Evolutionary conservation across 495 filamentous ascomycete species (phyloP), one percentile per base, ranked within the genome.

Genomic region (Penicillium soppii): DNA sequence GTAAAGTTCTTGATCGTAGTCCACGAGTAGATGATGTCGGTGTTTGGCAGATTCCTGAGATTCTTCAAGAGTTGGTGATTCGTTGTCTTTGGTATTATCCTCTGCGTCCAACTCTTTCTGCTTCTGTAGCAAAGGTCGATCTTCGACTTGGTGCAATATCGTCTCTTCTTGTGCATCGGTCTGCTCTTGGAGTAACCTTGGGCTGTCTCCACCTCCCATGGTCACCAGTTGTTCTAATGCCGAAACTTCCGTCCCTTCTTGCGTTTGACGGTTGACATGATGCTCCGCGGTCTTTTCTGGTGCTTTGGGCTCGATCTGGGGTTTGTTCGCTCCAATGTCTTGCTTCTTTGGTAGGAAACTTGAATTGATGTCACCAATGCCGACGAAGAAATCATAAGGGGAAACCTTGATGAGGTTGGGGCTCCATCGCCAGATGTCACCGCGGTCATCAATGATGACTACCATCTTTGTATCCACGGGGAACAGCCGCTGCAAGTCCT

Each of bases 391-490:
- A 63, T 97, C 92, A 65, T 95, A 99, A 5, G 91, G 90, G 12
- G 80, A 81, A 25, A 99, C 95, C 70, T 95, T 96, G 72, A 99
- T 90, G 19, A 99, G 78, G 58, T 99, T 97, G 9, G 86, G 81
- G 58, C 87, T 86, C 81, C 95, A 97, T 40, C 86, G 84, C 94
- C 94, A 99, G n/a, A 99, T 92, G 66, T 99, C 94, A 26, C 90
- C 90, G 57, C 94, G 82, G 62, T 99, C 94, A 67, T 99, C 94
- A 53, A 99, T 99, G 61, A 99, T 96, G 22, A 95, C 91, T 16
- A 96, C 94, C 94, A 99, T 99, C 71, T 95, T 92, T 8, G 92
- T 97, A 70, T 96, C 94, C 36, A 95, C 89, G 13, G 94, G 94
- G 67, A 99, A 99, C 27, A 99, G 68, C 13, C 95, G 82, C 62